Percentiles rank a stretch among this genome's conserved stretches.
phyloP scores from a whole-genome alignment of 352 stramenopile genomes.

The Elongisporangium prolatum region DNA sequence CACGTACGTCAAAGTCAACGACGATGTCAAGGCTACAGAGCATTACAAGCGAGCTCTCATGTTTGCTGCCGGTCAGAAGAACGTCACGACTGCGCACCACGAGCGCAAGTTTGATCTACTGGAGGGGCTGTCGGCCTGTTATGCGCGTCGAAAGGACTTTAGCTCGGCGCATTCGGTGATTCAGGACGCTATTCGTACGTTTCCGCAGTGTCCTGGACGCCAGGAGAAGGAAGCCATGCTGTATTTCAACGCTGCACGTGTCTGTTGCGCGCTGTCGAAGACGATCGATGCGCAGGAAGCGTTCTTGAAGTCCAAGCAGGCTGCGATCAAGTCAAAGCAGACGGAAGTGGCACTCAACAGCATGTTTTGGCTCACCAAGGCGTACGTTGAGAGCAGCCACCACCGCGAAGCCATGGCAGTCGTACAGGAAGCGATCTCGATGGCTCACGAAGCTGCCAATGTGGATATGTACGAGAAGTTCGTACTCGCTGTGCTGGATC shows the following conservation, averaged over 20 bases:
- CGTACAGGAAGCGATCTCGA: conserved; percentile 18
- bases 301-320: conserved; percentile 32
- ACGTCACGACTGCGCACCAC: conserved; percentile 22
- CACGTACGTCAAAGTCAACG: conserved; percentile 44
- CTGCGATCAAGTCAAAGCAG: conserved; percentile 17
- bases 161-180: conserved; percentile 47
- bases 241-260: conserved; percentile 53
- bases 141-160: conserved; percentile 51
- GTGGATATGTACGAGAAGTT: conserved; percentile 39
- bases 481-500: conserved; percentile 37
- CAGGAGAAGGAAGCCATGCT: conserved; percentile 38
- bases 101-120: conserved; percentile 60
- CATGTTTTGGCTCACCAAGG: conserved; percentile 49
- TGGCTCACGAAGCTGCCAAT: conserved; percentile 16
- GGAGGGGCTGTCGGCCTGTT: conserved; percentile 43
- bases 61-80: conserved; percentile 21
- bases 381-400: conserved; percentile 28
- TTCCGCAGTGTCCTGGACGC: conserved; percentile 33
- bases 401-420: conserved; percentile 20
- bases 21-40: conserved; percentile 53
- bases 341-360: conserved; percentile 36
- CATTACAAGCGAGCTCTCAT: conserved; percentile 57
- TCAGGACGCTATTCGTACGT: conserved; percentile 41
- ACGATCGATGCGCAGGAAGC: conserved; percentile 37
- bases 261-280: conserved; percentile 51